Base-by-base conservation (phyloP, 805 yeast species). In the Candida pini region DNA sequence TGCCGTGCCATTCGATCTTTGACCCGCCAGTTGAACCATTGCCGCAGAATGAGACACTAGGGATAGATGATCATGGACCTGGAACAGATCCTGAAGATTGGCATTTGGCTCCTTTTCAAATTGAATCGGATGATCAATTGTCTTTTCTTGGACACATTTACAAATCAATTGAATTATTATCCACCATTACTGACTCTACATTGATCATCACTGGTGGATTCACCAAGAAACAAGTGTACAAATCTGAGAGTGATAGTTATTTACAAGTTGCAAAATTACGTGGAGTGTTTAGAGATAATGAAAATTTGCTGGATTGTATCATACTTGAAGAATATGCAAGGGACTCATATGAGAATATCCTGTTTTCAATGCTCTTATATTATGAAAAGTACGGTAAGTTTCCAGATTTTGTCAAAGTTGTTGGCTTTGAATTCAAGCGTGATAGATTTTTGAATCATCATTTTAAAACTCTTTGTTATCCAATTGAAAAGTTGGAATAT, bases 301-400 rank as follows among this genome's bases (percentile, higher is more conserved):
- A 18, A 5, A 16, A 14, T 6, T 30, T 50, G 9, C 15, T 47
- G 14, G 34, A 47, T 31, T 30, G 63, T 30, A 56, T 80, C 1
- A 40, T 63, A 5, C 58, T 77, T 1, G 95, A 85, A 49, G 89
- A 81, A 45, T 80, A 56, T 52, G 87, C 95, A 0, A 60, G 86
- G 26, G 95, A 85, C 54, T 82, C 92, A 2, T 80, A 80, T 51
- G 94, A 85, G 50, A 85, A 85, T 54, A 71, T 84, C 5, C 40
- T 82, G 3, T 82, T 75, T 53, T 74, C 81, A 43, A 44, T 81
- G 2, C 63, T 71, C 23, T 59, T 76, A 33, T 83, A 67, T 50
- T 53, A 68, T 20, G 76, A 78, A 43, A 39, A 67, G 2, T 52
- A 60, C 4, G 62, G 66, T 0, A 16, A 7, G 1, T 79, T 69